phyloP scores from a whole-genome alignment of 441 rosid species.

The Erysimum pusillum region DNA sequence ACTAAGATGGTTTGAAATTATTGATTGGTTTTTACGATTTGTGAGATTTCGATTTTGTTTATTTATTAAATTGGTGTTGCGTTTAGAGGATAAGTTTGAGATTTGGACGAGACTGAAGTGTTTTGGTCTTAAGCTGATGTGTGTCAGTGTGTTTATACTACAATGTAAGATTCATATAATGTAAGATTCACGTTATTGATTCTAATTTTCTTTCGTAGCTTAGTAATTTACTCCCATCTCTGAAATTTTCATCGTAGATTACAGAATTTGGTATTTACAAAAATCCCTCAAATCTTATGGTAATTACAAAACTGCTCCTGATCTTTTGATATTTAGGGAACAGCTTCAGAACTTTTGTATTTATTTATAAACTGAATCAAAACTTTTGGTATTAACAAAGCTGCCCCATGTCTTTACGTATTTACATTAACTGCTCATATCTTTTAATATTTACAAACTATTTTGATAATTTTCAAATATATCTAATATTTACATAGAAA shows the following conservation, averaged over 20 bases:
- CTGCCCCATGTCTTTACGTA: neutral
- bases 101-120: neutral
- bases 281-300: neutral
- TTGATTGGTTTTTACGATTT: neutral
- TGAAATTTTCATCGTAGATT: too few species aligned
- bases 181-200: too few species aligned
- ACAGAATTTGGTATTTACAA: neutral
- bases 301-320: neutral
- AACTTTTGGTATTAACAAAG: neutral
- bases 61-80: neutral
- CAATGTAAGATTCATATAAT: neutral
- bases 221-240: too few species aligned
- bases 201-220: neutral
- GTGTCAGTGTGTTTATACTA: neutral
- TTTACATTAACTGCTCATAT: neutral
- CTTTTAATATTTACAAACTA: too few species aligned
- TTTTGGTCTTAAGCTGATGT: neutral
- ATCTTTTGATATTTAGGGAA: neutral
- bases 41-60: neutral
- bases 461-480: too few species aligned
- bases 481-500: too few species aligned
- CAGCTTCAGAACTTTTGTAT: neutral
- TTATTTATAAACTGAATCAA: neutral
- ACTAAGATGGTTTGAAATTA: slow-evolving; percentile 40
- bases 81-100: neutral